Conservation (phyloP, 1,284 basidiomycete genomes). For the Uromyces viciae-fabae region DNA sequence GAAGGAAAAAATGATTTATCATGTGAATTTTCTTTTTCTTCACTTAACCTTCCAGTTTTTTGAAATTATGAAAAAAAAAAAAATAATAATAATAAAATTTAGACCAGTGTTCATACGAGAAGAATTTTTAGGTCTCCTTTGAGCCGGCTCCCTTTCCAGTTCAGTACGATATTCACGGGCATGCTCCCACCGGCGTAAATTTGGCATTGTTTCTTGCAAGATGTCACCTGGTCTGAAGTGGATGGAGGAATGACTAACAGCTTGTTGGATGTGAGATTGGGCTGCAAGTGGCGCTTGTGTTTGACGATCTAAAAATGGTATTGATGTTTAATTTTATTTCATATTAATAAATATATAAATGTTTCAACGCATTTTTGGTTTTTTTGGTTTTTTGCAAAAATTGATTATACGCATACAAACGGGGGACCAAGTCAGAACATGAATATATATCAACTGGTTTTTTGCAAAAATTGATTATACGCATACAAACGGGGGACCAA, state of each 20-base stretch:
- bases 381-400: too few relatives aligned
- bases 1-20: background rate
- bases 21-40: background rate
- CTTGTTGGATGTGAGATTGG: conserved; percentile 32
- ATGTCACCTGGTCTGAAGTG: conserved; percentile 36
- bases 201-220: conserved; percentile 16
- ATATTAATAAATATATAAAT: too few relatives aligned
- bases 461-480: too few relatives aligned
- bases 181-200: conserved; percentile 15
- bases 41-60: too few relatives aligned
- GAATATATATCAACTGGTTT: too few relatives aligned
- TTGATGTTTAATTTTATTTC: too few relatives aligned
- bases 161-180: conserved; percentile 32
- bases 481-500: too few relatives aligned
- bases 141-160: conserved; percentile 11
- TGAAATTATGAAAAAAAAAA: background rate
- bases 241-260: conserved; percentile 5
- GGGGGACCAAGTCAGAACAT: too few relatives aligned
- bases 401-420: too few relatives aligned
- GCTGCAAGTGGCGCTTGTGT: conserved; percentile 23
- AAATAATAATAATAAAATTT: background rate
- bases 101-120: conserved; percentile 9
- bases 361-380: too few relatives aligned
- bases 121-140: conserved; percentile 23
- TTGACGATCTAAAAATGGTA: conserved; percentile 38